These are phyloP conservation scores for Tylopilus felleus DNA, from an alignment of 768 basidiomycete genomes.

Conservation along the genomic window DNA sequence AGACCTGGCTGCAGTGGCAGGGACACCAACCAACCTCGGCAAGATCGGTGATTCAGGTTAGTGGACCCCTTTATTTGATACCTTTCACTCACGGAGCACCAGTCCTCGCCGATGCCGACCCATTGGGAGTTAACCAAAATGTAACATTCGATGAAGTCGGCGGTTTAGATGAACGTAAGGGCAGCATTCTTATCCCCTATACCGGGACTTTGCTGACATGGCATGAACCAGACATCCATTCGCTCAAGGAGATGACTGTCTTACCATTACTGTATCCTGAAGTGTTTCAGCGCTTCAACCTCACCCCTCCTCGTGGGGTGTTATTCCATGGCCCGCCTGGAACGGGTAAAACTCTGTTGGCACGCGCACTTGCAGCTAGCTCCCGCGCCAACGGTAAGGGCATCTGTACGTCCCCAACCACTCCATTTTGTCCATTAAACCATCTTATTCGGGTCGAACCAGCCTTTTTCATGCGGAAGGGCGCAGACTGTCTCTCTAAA, in stretches of 20 bases:
- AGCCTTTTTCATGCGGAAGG: slow-evolving; percentile 99
- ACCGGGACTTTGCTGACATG: slow-evolving; percentile 1
- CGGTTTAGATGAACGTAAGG: slow-evolving; percentile 85
- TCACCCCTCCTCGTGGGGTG: slow-evolving; percentile 95
- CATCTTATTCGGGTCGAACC: neutral
- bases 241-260: slow-evolving; percentile 97
- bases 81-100: slow-evolving; percentile 8
- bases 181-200: slow-evolving; percentile 19
- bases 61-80: slow-evolving; percentile 22
- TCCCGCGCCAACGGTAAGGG: slow-evolving; percentile 82
- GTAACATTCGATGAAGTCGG: slow-evolving; percentile 97
- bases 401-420: slow-evolving; percentile 61
- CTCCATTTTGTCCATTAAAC: neutral
- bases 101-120: slow-evolving; percentile 94
- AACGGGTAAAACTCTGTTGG: slow-evolving; percentile 95
- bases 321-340: slow-evolving; percentile 98
- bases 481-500: slow-evolving; percentile 95
- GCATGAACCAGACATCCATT: slow-evolving; percentile 73
- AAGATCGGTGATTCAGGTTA: slow-evolving; percentile 76
- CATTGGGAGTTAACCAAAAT: slow-evolving; percentile 87
- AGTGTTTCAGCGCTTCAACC: slow-evolving; percentile 88
- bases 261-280: slow-evolving; percentile 95
- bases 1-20: slow-evolving; percentile 58
- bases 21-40: slow-evolving; percentile 82
- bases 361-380: slow-evolving; percentile 90